Evolutionary conservation across 192 early-diverging fungal species (phyloP).

Genomic region (Coemansia sp.): DNA sequence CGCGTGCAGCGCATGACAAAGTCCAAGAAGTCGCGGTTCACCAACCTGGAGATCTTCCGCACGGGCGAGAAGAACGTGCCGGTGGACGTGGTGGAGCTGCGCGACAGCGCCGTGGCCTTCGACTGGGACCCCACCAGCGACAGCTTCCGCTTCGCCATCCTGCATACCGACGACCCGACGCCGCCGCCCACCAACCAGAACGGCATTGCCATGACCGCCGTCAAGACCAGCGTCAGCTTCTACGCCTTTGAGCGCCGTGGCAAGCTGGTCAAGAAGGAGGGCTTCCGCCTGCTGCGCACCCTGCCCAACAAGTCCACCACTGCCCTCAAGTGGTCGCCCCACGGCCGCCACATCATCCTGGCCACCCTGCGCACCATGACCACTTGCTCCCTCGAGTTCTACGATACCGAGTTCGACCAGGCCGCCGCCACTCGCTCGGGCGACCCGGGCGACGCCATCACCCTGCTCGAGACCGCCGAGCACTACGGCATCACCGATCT

Average conservation of each 20-base stretch:
- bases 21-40: constrained; percentile 82
- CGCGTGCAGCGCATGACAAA: constrained; percentile 85
- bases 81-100: constrained; percentile 93
- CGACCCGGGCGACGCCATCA: constrained; percentile 54
- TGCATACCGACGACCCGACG: constrained; percentile 68
- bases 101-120: constrained; percentile 75
- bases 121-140: constrained; percentile 94
- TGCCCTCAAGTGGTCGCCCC: constrained; percentile 90
- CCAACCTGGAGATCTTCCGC: constrained; percentile 95
- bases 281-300: constrained; percentile 77
- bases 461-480: constrained; percentile 69
- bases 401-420: constrained; percentile 79
- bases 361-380: constrained; percentile 73
- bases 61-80: constrained; percentile 87
- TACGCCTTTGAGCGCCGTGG: constrained; percentile 79
- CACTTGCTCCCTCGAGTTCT: constrained; percentile 86
- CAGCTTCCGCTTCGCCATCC: constrained; percentile 73
- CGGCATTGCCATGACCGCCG: constrained; percentile 47
- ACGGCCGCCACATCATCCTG: constrained; percentile 85
- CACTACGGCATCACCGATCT: constrained; percentile 95
- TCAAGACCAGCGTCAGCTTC: constrained; percentile 70
- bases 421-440: constrained; percentile 47
- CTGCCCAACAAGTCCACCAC: constrained; percentile 78
- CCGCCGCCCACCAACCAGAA: constrained; percentile 48
- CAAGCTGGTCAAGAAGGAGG: constrained; percentile 56